Conservation (phyloP, 768 basidiomycete genomes). For the Vararia minispora region DNA sequence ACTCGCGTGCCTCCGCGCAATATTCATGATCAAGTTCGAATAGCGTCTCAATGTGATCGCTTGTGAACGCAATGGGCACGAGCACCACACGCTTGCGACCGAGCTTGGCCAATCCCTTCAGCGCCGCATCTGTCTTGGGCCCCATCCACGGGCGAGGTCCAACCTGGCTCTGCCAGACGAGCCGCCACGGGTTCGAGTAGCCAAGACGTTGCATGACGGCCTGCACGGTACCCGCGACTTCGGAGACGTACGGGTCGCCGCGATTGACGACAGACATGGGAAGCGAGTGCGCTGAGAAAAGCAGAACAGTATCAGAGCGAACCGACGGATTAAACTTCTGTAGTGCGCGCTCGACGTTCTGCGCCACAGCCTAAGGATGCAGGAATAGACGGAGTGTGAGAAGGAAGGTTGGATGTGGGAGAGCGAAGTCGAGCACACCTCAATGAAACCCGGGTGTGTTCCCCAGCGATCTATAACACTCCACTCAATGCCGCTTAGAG, state of each 20-base stretch:
- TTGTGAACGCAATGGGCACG: slow-evolving; percentile 96
- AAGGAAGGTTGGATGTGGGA: slow-evolving; percentile 7
- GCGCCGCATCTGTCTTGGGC: slow-evolving; percentile 84
- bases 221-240: slow-evolving; percentile 89
- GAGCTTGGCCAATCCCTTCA: slow-evolving; percentile 75
- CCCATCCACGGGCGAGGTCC: slow-evolving; percentile 98
- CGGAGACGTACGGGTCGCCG: slow-evolving; percentile 92
- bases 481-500: slow-evolving; percentile 71
- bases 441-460: slow-evolving; percentile 86
- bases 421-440: slow-evolving; percentile 42
- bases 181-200: slow-evolving; percentile 75
- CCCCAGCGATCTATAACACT: slow-evolving; percentile 99
- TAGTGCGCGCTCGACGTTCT: slow-evolving; percentile 77
- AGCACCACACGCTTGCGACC: slow-evolving; percentile 71
- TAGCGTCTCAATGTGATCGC: slow-evolving; percentile 97
- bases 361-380: slow-evolving; percentile 66
- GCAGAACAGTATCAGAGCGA: slow-evolving; percentile 66
- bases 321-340: slow-evolving; percentile 61
- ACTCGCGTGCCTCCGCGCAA: slow-evolving; percentile 75
- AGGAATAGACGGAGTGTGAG: not conserved
- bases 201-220: slow-evolving; percentile 86
- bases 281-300: slow-evolving; percentile 96
- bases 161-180: slow-evolving; percentile 98
- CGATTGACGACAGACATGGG: slow-evolving; percentile 99
- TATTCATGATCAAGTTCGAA: slow-evolving; percentile 97